These are phyloP conservation scores for Isoetes taiwanensis DNA, from an alignment of 75 land plant species.

Conservation along the genomic window DNA sequence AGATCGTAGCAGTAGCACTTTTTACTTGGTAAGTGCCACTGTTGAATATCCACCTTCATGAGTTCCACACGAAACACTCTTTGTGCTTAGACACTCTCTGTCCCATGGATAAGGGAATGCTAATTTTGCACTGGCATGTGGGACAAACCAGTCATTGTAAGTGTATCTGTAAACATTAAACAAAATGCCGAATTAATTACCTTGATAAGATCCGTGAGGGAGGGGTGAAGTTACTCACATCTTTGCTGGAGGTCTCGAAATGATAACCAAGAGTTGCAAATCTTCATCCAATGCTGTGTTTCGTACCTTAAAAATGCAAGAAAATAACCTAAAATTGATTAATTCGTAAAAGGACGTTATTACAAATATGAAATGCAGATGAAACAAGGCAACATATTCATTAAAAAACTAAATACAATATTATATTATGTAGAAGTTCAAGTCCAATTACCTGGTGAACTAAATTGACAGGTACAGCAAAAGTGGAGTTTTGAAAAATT, in stretches of 20 bases:
- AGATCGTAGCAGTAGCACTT: too few relatives aligned
- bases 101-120: slow-evolving; percentile 72
- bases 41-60: too few relatives aligned
- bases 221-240: slow-evolving; percentile 32
- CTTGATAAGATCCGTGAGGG: neutral
- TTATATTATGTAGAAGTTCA: neutral
- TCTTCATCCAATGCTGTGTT: slow-evolving; percentile 57
- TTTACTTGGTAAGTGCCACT: too few relatives aligned
- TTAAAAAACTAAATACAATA: neutral
- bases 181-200: neutral
- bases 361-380: neutral
- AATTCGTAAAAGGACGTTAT: neutral
- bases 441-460: slow-evolving; percentile 57
- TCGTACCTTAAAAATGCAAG: slow-evolving; percentile 32
- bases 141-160: slow-evolving; percentile 61
- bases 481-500: slow-evolving; percentile 27
- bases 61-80: too few relatives aligned
- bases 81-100: slow-evolving; percentile 36
- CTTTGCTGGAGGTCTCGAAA: slow-evolving; percentile 78
- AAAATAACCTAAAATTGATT: neutral
- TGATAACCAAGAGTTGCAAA: slow-evolving; percentile 54
- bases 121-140: slow-evolving; percentile 53
- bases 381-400: neutral
- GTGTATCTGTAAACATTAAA: slow-evolving; percentile 37
- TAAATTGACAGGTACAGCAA: slow-evolving; percentile 59